Conservation (phyloP, 2,329 filamentous ascomycete genomes). For the Lachnellula arida region DNA sequence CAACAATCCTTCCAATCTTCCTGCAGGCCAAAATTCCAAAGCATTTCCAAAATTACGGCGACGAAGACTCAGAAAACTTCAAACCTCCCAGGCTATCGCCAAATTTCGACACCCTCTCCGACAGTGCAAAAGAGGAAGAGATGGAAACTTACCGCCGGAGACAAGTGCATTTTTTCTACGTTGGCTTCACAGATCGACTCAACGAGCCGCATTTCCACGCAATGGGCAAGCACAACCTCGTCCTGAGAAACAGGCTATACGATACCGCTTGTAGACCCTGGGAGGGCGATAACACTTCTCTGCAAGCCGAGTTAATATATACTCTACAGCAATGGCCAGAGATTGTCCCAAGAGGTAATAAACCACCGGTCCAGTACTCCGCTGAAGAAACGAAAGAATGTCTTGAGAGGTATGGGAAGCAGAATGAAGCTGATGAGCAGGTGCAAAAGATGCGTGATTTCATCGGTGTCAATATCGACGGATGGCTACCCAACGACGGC, state of each 20-base stretch:
- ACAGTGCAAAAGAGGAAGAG: conserved; percentile 16
- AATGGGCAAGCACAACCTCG: conserved; percentile 10
- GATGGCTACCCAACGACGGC: neutral
- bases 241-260: conserved; percentile 19
- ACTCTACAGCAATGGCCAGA: conserved; percentile 16
- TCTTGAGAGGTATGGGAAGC: conserved; percentile 9
- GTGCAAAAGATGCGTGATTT: conserved; percentile 5
- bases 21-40: conserved; percentile 30
- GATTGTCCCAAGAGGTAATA: conserved; percentile 2
- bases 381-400: conserved; percentile 1
- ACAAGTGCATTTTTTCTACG: conserved; percentile 21
- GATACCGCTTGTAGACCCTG: conserved; percentile 16
- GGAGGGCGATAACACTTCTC: conserved; percentile 22
- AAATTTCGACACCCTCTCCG: conserved; percentile 14
- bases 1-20: conserved; percentile 29
- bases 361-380: neutral
- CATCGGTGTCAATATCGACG: conserved; percentile 3
- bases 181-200: conserved; percentile 14
- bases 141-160: conserved; percentile 18
- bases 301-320: conserved; percentile 19
- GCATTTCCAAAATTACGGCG: conserved; percentile 34
- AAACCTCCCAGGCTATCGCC: conserved; percentile 13
- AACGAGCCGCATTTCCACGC: conserved; percentile 19
- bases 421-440: conserved; percentile 5
- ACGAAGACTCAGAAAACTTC: conserved; percentile 23